Evolutionary conservation across 2,329 filamentous ascomycete genomes (phyloP), one percentile per base, ranked within the genome.

Genomic region (Cordyceps cicadae): DNA sequence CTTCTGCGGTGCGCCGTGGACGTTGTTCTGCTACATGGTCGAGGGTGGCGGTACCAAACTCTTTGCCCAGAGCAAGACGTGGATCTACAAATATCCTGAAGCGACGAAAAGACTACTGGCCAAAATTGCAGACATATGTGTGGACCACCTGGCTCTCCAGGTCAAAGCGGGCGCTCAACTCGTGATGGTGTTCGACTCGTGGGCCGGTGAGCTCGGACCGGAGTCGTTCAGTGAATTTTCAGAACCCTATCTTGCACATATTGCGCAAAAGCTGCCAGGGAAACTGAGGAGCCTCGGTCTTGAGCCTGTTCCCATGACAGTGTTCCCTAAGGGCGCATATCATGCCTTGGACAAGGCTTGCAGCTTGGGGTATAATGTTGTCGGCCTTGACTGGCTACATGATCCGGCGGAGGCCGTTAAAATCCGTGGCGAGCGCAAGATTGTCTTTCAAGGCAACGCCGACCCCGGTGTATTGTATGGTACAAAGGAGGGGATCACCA

Each of bases 251-350:
- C 81, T 99, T 58, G 83, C 83, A 49, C 86, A 92, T 71, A 97
- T 99, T 67, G 86, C 92, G 12, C 80, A 88, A 66, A 83, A 92
- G 66, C 81, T 99, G 3, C 93, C 93, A 1, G 80, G 79, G 67
- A 86, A 85, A 63, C 77, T 97, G 61, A 78, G 83, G 67, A 88
- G 90, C 71, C 80, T 95, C 70, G 86, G 87, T 0, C 76, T 93
- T 57, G 89, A 92, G 62, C 81, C 79, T 12, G 93, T 99, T 3
- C 94, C 94, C 3, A 97, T 97, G 92, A 95, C 92, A 5, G 92
- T 97, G 26, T 99, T 99, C 74, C 92, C 94, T 41, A 99, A 99
- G 79, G 94, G 94, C 12, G 93, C 94, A 12, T 97, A 94, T 90
- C 94, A 96, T 74, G 91, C 92, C 4, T 81, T 99, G 54, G 90